These are phyloP conservation scores for Dipteronia dyeriana DNA, from an alignment of 345 rosid genomes.

Conservation along the genomic window DNA sequence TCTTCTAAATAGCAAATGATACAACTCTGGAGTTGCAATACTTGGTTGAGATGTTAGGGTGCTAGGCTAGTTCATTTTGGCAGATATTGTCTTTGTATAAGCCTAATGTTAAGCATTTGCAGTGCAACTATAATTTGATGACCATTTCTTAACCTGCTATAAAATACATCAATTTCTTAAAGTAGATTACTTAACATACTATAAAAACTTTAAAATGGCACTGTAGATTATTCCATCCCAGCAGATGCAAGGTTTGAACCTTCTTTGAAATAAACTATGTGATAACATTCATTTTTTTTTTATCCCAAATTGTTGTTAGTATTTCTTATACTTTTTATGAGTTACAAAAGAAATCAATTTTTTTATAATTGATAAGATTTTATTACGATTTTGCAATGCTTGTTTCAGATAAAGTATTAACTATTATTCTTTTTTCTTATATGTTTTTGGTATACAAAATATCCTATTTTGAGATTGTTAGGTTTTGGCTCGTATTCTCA, in stretches of 20 bases:
- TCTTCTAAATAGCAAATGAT: neutral
- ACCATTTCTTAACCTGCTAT: neutral
- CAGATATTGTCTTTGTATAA: conserved; percentile 4
- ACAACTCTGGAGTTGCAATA: neutral
- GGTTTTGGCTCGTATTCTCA: too few species aligned
- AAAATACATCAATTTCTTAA: neutral
- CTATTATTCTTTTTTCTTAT: neutral
- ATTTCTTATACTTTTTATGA: neutral
- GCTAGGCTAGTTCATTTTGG: neutral
- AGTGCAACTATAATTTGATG: neutral
- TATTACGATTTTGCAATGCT: neutral
- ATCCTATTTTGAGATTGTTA: neutral
- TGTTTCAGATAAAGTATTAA: neutral
- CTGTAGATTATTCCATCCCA: conserved; percentile 94
- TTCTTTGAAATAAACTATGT: conserved; percentile 7
- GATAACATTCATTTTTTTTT: neutral
- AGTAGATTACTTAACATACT: neutral
- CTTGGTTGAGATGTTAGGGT: neutral
- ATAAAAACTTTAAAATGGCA: conserved; percentile 37
- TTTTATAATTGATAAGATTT: neutral
- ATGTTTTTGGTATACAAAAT: neutral
- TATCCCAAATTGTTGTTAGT: neutral
- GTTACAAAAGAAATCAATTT: neutral
- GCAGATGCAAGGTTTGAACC: conserved; percentile 76
- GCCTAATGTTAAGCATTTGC: neutral